Percentiles rank a stretch among this genome's conserved stretches.
Evolutionary conservation across 148 eudicot genomes (phyloP).

Genomic region (Amaranthus hypochondriacus): DNA sequence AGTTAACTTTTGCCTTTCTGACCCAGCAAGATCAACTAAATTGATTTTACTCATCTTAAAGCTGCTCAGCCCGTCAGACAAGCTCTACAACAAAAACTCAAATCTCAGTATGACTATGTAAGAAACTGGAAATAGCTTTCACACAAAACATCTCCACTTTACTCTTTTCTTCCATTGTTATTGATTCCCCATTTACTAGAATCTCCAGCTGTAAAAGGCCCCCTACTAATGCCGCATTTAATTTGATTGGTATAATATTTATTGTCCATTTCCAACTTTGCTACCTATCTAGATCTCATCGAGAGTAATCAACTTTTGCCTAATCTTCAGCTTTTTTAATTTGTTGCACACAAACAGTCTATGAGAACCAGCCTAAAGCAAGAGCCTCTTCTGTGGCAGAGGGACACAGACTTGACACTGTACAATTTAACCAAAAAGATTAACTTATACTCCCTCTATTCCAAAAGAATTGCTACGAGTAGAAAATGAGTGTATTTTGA

Average conservation of each 20-base stretch:
- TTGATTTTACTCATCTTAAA: constrained; percentile 87
- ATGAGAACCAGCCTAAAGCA: not conserved
- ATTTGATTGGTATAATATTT: not conserved
- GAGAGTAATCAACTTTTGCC: not conserved
- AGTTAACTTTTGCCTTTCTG: constrained; percentile 93
- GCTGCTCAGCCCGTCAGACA: constrained; percentile 72
- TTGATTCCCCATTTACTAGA: not conserved
- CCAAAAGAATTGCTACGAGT: too few species aligned
- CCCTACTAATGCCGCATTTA: too few species aligned
- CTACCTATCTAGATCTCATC: not conserved
- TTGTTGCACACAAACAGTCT: not conserved
- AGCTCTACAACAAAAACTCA: constrained; percentile 44
- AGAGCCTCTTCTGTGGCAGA: not conserved
- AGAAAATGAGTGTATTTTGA: too few species aligned
- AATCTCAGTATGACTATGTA: constrained; percentile 9
- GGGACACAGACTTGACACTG: too few species aligned
- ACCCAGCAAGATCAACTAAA: constrained; percentile 98
- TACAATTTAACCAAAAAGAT: too few species aligned
- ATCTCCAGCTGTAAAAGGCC: not conserved
- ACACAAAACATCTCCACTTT: not conserved
- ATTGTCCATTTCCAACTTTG: not conserved
- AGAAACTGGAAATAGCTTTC: not conserved
- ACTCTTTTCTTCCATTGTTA: not conserved
- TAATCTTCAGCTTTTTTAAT: not conserved
- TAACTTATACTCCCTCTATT: too few species aligned